Conservation (phyloP, 805 yeast species). For the Candida yuanshanica region DNA sequence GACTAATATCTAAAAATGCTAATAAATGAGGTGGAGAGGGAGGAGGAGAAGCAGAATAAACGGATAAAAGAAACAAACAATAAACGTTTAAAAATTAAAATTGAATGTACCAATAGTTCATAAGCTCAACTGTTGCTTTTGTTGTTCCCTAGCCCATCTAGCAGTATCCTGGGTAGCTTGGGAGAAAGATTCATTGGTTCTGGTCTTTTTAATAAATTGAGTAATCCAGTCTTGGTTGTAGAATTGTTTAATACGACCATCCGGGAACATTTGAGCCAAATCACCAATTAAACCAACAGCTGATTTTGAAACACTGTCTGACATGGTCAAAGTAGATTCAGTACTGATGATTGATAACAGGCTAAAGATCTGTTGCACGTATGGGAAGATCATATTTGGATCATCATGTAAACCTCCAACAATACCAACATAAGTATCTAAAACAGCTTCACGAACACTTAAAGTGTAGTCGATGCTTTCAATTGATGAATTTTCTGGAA, state of each 20-base stretch:
- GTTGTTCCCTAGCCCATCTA: constrained; percentile 90
- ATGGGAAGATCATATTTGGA: constrained; percentile 61
- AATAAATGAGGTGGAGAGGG: background rate
- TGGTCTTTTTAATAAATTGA: constrained; percentile 66
- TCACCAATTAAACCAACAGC: constrained; percentile 93
- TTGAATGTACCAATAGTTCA: constrained; percentile 10
- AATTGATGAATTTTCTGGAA: constrained; percentile 59
- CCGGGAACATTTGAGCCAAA: constrained; percentile 78
- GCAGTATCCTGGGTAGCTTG: constrained; percentile 84
- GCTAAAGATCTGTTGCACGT: constrained; percentile 62
- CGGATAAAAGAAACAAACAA: constrained; percentile 3
- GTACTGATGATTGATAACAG: constrained; percentile 56
- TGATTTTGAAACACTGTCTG: constrained; percentile 72
- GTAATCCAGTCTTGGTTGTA: constrained; percentile 76
- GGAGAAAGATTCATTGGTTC: constrained; percentile 55
- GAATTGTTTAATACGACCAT: constrained; percentile 63
- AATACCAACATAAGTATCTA: constrained; percentile 93
- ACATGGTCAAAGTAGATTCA: constrained; percentile 54
- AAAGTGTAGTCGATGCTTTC: constrained; percentile 76
- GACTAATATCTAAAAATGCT: background rate
- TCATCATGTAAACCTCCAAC: constrained; percentile 78
- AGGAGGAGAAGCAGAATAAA: constrained; percentile 1
- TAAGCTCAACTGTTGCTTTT: constrained; percentile 18
- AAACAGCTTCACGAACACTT: constrained; percentile 75
- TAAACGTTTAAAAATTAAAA: constrained; percentile 6